Base-by-base conservation (phyloP, 371 early-diverging fungal genomes). In the Funneliformis caledonium region DNA sequence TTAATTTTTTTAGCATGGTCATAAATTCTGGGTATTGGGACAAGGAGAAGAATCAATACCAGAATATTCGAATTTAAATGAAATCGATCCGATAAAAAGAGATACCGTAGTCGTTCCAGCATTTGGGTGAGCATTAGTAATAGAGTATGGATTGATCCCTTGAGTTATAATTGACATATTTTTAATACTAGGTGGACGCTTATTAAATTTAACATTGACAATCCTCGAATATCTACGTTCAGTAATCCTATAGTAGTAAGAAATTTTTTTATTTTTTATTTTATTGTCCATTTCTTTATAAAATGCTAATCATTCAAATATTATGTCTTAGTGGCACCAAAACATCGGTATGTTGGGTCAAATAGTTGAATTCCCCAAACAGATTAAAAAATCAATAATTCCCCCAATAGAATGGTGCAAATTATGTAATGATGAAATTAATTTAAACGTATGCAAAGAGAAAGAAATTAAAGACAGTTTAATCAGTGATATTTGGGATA, bases 361-460 rank as follows among this genome's bases (percentile, higher is more conserved):
- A 65, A 65, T 65, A 33, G 8, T 65, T 14, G 67, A 65, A 31
- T 65, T 65, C 12, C 67, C 67, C 0, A 33, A 31, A 65, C 2
- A 12, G 4, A 5, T 65, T 12, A 65, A 65, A 33, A 26, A 65
- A 16, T 37, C 52, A 14, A 52, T 19, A 6, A 65, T 14, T 4
- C 67, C 67, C 14, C 67, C 67, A 16, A 65, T 37, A 26, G 31
- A 65, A 65, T 65, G 67, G 67, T 65, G 67, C 33, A 65, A 65
- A 16, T 26, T 65, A 37, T 65, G 67, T 37, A 37, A 33, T 14
- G 22, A 22, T 33, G 11, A 52, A 50, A 50, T 14, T 50, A 50
- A 50, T 50, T 12, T 50, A 5, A 52, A 52, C 6, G 56, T 52
- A 52, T 52, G 56, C 19, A 14, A 19, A 52, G 19, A 0, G 19